Evolutionary conservation across 192 early-diverging fungal species (phyloP), one percentile per base, ranked within the genome.

Genomic region (Mycoemilia scoparia): DNA sequence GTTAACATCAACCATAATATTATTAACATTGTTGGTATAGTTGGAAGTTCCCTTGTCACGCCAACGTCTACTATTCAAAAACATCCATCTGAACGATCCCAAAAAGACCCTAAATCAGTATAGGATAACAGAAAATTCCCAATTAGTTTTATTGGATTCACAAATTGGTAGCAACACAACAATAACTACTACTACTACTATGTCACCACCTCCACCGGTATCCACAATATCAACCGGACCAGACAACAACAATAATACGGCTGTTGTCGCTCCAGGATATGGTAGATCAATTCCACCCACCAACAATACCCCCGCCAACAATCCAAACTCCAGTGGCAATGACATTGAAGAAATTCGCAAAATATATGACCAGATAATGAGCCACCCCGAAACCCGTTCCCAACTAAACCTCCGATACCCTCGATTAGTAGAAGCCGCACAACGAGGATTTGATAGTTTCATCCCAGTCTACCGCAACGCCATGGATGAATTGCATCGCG

Each of bases 61-160:
- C 18, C 87, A 89, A 49, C 27, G 40, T 1, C 34, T 97, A 19
- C 45, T 55, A 35, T 67, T 76, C 51, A 74, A 90, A 34, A 77
- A 79, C 9, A 36, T 36, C 7, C 59, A 55, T 43, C 62, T 90
- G 5, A 42, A 33, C 2, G 74, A 80, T 24, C 49, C 49, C 1
- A 64, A 72, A 26, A 64, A 67, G 45, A 73, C 81, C 13, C 54
- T 91, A 4, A 56, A 48, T n/a, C 60, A 64, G 21, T 66, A 70
- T 36, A 72, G 69, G 2, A 63, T 96, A 2, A 52, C 74, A 84
- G 42, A 82, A 87, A 35, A 69, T 87, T 36, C 25, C 93, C 15
- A 62, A 82, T 12, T 56, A 90, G 15, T 44, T 43, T 16, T 52
- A 54, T 30, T 45, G 22, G 32, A 29, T 23, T 8, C 46, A 20